Conservation (phyloP, 345 rosid genomes). For the Eucalyptus dawsonii region DNA sequence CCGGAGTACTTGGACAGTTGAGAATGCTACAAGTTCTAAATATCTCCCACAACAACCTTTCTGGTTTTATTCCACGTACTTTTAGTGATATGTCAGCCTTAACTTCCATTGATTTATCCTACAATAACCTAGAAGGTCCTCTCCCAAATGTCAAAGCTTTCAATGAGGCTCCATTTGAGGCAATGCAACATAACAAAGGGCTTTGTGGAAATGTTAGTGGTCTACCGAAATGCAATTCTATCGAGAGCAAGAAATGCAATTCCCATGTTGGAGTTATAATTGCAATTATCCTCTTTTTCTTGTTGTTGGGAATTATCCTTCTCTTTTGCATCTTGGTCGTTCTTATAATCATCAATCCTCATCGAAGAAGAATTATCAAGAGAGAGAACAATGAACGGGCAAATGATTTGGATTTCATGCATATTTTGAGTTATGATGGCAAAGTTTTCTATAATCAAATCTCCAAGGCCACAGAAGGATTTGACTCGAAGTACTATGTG, state of each 20-base stretch:
- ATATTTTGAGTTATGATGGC: no score
- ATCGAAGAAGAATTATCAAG: no score
- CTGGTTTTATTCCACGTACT: background rate
- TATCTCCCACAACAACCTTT: slow-evolving; percentile 6
- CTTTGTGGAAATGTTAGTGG: background rate
- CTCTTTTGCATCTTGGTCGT: accelerated
- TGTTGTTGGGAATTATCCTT: no score
- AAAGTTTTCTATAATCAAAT: no score
- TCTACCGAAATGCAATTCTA: background rate
- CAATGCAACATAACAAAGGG: background rate
- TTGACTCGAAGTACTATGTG: no score
- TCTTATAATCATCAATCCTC: no score
- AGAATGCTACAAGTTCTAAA: background rate
- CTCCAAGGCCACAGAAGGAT: accelerated
- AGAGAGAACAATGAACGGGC: no score
- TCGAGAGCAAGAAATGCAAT: no score
- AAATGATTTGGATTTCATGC: no score
- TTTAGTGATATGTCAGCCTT: background rate
- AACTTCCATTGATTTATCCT: background rate
- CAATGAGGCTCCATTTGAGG: background rate
- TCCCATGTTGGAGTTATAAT: accelerated
- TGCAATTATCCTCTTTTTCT: accelerated
- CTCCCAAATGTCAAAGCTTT: background rate
- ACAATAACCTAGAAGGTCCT: background rate
- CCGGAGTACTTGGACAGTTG: background rate